Base-by-base conservation (phyloP, 352 stramenopile genomes). In the Phytophthora sojae region DNA sequence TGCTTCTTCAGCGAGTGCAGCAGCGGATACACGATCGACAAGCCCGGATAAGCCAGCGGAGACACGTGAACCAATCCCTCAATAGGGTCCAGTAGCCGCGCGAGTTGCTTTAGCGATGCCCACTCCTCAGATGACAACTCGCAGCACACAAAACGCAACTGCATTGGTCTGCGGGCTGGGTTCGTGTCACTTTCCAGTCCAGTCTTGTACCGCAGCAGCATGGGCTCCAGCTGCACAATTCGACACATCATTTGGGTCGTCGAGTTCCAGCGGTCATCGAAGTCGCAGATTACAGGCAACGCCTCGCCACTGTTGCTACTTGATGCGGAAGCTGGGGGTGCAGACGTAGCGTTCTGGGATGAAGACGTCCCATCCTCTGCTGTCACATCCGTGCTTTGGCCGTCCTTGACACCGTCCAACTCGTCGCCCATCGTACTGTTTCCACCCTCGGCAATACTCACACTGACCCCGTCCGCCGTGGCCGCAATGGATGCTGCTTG, bases 191-290 rank as follows among this genome's bases (percentile, higher is more conserved):
- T 85, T 53, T 94, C 86, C 3, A 94, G 61, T n/a, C 85, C 87
- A 32, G 75, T 88, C 70, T 92, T 94, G 73, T 94, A 94, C 1
- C 85, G 81, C 61, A 90, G 54, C 17, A 94, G 60, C 80, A 91
- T 90, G 6, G 79, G 67, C 65, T 94, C 83, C n/a, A 94, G 61
- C 67, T 94, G 80, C 12, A 94, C 86, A 57, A 94, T 92, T 19
- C 86, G 80, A 65, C 83, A 90, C 57, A 94, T 91, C 86, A 94
- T 94, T 58, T 91, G 80, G 2, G 80, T 89, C 6, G 83, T 92
- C 49, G 86, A 92, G 58, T 92, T 94, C 86, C 86, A 94, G 1
- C 80, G 83, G 49, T 89, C 77, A 32, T 91, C 87, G 67, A 91
- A 88, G 64, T 94, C 85, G 30, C 87, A 94, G 45, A 93, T 90